phyloP scores from a whole-genome alignment of 2,329 filamentous ascomycete genomes.

The Cladosporium colombiae region DNA sequence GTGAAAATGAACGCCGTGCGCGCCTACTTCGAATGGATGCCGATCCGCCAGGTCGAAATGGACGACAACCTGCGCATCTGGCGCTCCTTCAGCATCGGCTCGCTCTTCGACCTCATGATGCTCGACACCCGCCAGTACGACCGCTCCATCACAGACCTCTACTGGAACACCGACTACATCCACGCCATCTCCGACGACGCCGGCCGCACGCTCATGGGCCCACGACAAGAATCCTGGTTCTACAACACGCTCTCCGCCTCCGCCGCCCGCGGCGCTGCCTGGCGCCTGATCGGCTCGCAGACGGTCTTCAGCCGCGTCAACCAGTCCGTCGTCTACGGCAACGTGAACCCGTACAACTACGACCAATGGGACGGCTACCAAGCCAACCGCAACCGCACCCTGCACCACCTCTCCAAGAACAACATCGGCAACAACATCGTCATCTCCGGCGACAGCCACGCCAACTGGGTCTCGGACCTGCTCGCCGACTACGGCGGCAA shows the following conservation, averaged over 20 bases:
- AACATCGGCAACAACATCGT: slow-evolving; percentile 70
- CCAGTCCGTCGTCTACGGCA: slow-evolving; percentile 39
- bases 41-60: slow-evolving; percentile 46
- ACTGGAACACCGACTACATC: slow-evolving; percentile 55
- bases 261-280: slow-evolving; percentile 61
- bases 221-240: slow-evolving; percentile 45
- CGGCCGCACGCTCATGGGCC: slow-evolving; percentile 33
- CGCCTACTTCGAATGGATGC: slow-evolving; percentile 48
- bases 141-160: slow-evolving; percentile 46
- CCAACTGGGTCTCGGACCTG: slow-evolving; percentile 49
- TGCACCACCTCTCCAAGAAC: slow-evolving; percentile 61
- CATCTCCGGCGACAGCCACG: slow-evolving; percentile 67
- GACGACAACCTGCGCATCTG: slow-evolving; percentile 47
- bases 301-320: slow-evolving; percentile 64
- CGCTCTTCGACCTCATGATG: slow-evolving; percentile 45
- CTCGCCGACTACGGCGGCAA: slow-evolving; percentile 41
- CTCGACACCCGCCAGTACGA: slow-evolving; percentile 48
- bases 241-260: slow-evolving; percentile 49
- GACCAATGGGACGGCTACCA: slow-evolving; percentile 66
- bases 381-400: slow-evolving; percentile 68
- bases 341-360: slow-evolving; percentile 48
- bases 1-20: slow-evolving; percentile 50
- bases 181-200: slow-evolving; percentile 32
- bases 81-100: slow-evolving; percentile 45
- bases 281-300: slow-evolving; percentile 70